Base-by-base conservation (phyloP, 768 basidiomycete species). In the Kwoniella pini region DNA sequence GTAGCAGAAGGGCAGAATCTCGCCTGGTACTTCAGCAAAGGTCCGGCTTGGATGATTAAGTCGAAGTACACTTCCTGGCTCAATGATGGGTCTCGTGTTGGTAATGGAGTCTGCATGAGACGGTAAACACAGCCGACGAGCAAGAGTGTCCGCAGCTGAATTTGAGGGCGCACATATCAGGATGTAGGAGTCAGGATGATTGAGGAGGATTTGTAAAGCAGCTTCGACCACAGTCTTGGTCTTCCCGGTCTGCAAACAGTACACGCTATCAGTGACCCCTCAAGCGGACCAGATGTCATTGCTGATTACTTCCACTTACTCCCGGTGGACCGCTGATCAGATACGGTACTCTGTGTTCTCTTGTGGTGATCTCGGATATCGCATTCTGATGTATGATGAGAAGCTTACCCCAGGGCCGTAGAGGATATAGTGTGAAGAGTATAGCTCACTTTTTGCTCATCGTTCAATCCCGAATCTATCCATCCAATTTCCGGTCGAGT, bases 311-410 rank as follows among this genome's bases (percentile, higher is more conserved):
- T n/a, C 33, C 7, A 55, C 67, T 63, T 44, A 62, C 63, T 2
- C 79, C 79, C 0, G 78, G 76, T 1, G 79, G 79, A 9, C 79
- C 79, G n/a, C 60, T 66, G 19, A 79, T 70, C 1, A 80, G 58
- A 26, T 76, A 74, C 0, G 79, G 79, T 2, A 76, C 53, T 0
- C 43, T 39, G 22, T 67, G 65, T 2, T 55, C 36, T 12, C 43
- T 22, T 40, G 57, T 62, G 1, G 64, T 49, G 26, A 79, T 71
- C 17, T 68, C 65, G 2, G 31, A 30, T 27, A 77, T 68, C 2
- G 78, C 77, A 7, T 12, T 24, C 51, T 54, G 7, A 15, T 36
- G 7, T 15, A 24, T n/a, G 38, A 22, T 56, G 38, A 28, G 1
- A 0, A 21, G 3, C 21, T 12, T 17, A 24, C 13, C 45, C 50